Percentiles rank a stretch among this genome's conserved stretches.
Conservation (phyloP, 169 alveolate genomes). For the Cryptosporidium parvum region DNA sequence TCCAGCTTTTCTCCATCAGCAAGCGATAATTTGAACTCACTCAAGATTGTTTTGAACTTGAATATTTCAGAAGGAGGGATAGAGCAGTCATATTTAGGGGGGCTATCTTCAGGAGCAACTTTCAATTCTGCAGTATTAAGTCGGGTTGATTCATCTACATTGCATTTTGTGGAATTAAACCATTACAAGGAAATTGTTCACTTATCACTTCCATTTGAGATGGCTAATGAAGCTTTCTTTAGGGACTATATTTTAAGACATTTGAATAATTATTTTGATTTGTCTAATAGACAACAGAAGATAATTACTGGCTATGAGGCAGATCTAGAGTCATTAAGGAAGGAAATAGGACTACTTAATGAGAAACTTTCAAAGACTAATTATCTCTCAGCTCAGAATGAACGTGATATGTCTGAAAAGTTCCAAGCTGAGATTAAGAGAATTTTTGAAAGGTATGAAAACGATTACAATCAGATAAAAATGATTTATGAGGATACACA, state of each 20-base stretch:
- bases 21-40: conserved; percentile 13
- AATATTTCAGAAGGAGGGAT: conserved; percentile 15
- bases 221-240: conserved; percentile 37
- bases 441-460: conserved; percentile 26
- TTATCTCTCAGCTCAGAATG: conserved; percentile 28
- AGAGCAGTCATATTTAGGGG: conserved; percentile 32
- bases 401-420: conserved; percentile 47
- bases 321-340: conserved; percentile 19
- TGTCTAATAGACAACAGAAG: conserved; percentile 25
- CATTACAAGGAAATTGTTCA: conserved; percentile 73
- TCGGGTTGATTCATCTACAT: conserved; percentile 22
- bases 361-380: conserved; percentile 40
- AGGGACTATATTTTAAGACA: conserved; percentile 44
- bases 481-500: conserved; percentile 9
- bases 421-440: conserved; percentile 32
- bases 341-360: neutral
- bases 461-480: conserved; percentile 26
- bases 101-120: conserved; percentile 2
- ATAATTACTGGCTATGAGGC: conserved; percentile 18
- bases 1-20: neutral
- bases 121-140: neutral
- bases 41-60: conserved; percentile 27
- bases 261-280: conserved; percentile 40
- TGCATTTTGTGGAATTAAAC: conserved; percentile 56
- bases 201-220: conserved; percentile 55